Conservation (phyloP, 441 rosid species). For the Daphne laureola region DNA sequence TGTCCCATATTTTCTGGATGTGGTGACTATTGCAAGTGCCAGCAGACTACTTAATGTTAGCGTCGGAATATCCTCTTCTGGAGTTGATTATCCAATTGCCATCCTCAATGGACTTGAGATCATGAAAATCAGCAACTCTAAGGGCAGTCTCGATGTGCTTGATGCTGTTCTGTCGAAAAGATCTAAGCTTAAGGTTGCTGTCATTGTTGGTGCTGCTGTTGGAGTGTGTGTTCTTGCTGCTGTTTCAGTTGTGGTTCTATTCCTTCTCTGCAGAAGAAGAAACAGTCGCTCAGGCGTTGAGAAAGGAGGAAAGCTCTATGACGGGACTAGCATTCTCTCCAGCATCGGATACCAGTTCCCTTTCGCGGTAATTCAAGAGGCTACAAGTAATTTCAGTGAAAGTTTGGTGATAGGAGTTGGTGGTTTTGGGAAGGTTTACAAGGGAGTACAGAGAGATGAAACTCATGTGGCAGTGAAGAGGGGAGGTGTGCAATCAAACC, state of each 20-base stretch:
- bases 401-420: constrained; percentile 67
- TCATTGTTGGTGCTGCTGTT: constrained; percentile 35
- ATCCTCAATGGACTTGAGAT: constrained; percentile 83
- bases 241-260: constrained; percentile 24
- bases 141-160: constrained; percentile 41
- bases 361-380: constrained; percentile 54
- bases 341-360: constrained; percentile 61
- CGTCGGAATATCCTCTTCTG: constrained; percentile 41
- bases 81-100: constrained; percentile 25
- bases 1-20: constrained; percentile 60
- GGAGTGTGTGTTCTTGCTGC: constrained; percentile 29
- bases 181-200: constrained; percentile 21
- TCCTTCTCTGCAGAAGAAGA: constrained; percentile 31
- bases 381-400: constrained; percentile 56
- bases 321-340: constrained; percentile 33
- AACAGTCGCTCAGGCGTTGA: constrained; percentile 23
- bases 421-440: constrained; percentile 84
- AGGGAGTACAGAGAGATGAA: constrained; percentile 57
- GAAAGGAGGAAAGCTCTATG: constrained; percentile 17
- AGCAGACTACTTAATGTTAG: constrained; percentile 34
- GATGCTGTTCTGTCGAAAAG: constrained; percentile 26
- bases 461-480: constrained; percentile 78
- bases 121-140: constrained; percentile 61
- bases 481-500: constrained; percentile 45
- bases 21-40: constrained; percentile 26